Conservation (phyloP, 23 red algal genomes). For the Gracilaria gracilis region DNA sequence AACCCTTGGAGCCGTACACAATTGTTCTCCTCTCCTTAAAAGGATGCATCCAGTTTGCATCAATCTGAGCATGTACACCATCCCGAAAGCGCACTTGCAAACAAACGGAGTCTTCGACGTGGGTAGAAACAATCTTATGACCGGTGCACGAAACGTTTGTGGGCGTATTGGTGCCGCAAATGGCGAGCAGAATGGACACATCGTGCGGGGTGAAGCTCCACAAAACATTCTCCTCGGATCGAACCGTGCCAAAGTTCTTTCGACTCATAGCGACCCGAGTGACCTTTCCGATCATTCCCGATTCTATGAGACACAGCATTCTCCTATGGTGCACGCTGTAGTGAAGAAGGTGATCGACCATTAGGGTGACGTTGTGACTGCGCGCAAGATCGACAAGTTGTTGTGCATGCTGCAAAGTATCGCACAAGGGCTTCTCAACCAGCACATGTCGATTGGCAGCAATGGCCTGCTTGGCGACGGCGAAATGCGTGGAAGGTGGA, state of each 20-base stretch:
- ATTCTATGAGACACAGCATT: constrained; percentile 22
- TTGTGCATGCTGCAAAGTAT: constrained; percentile 25
- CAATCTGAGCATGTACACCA: constrained; percentile 50
- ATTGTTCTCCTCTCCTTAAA: constrained; percentile 64
- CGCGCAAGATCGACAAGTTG: constrained; percentile 14
- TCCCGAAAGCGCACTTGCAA: constrained; percentile 43
- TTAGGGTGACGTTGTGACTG: constrained; percentile 1
- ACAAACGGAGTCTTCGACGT: constrained; percentile 61
- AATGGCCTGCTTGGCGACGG: constrained; percentile 42
- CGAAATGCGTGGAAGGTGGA: constrained; percentile 52
- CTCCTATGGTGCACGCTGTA: constrained; percentile 32
- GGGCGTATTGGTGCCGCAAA: constrained; percentile 14
- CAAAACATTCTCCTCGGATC: constrained; percentile 71
- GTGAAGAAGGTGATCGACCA: constrained; percentile 75
- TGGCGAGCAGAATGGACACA: constrained; percentile 55
- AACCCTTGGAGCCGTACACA: constrained; percentile 71
- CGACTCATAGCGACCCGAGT: constrained; percentile 41
- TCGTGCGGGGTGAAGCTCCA: constrained; percentile 79
- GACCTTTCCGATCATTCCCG: constrained; percentile 49
- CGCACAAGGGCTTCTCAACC: constrained; percentile 82
- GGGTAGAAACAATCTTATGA: constrained; percentile 21
- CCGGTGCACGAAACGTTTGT: constrained; percentile 43
- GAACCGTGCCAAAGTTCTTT: constrained; percentile 70
- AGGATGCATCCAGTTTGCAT: constrained; percentile 75
- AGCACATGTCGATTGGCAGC: constrained; percentile 30